Percentiles rank a stretch among this genome's conserved stretches.
Evolutionary conservation across 345 rosid species (phyloP).

Genomic region (Ricinus communis): DNA sequence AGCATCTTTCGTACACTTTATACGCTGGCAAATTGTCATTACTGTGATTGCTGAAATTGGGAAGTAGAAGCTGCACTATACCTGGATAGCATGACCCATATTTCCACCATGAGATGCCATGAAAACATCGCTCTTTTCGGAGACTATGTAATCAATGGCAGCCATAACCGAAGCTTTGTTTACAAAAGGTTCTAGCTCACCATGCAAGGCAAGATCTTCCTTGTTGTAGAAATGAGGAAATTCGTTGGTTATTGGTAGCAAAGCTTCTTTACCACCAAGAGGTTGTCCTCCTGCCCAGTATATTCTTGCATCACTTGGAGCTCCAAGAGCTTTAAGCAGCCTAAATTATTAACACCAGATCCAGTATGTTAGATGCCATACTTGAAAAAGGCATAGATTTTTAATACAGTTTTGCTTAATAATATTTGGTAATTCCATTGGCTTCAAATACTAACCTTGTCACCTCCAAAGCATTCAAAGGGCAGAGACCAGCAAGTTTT

Average conservation of each 20-base stretch:
- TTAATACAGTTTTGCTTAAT: too few relatives aligned
- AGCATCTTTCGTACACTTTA: not conserved
- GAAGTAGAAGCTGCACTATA: slow-evolving; percentile 11
- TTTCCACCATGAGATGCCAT: slow-evolving; percentile 99
- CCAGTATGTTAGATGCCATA: slow-evolving; percentile 5
- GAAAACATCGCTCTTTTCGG: slow-evolving; percentile 82
- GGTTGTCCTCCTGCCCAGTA: slow-evolving; percentile 99
- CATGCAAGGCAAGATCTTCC: slow-evolving; percentile 76
- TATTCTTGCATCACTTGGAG: slow-evolving; percentile 63
- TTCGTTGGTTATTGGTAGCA: slow-evolving; percentile 60
- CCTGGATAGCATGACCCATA: slow-evolving; percentile 96
- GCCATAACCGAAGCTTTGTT: slow-evolving; percentile 85
- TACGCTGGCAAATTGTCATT: too few relatives aligned
- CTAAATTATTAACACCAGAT: slow-evolving; percentile 31
- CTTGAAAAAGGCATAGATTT: not conserved
- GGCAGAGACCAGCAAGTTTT: slow-evolving; percentile 89
- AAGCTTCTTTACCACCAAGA: slow-evolving; percentile 75
- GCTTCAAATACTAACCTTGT: slow-evolving; percentile 51
- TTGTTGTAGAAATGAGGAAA: slow-evolving; percentile 79
- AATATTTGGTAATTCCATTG: not conserved
- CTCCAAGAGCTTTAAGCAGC: slow-evolving; percentile 93
- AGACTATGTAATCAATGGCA: slow-evolving; percentile 81
- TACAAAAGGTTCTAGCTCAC: slow-evolving; percentile 74
- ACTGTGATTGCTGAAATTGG: not conserved
- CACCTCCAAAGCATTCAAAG: slow-evolving; percentile 82